Conservation (phyloP, 2,329 filamentous ascomycete genomes). For the Colletotrichum truncatum region DNA sequence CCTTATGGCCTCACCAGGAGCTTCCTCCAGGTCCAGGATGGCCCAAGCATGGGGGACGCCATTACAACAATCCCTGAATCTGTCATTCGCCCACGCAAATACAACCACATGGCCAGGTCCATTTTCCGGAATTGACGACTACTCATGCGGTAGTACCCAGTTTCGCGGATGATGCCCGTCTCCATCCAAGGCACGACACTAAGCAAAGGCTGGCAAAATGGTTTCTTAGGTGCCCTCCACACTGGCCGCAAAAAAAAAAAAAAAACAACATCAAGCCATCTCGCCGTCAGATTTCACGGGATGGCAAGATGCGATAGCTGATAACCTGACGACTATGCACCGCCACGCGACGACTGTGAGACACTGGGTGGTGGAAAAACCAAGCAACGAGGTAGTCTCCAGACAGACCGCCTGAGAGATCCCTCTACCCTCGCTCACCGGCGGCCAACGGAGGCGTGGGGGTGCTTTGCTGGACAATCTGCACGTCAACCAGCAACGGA, state of each 20-base stretch:
- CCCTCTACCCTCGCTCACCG: neutral
- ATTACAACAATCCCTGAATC: constrained; percentile 23
- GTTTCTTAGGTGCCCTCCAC: neutral
- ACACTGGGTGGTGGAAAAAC: constrained; percentile 2
- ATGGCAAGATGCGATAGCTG: constrained; percentile 23
- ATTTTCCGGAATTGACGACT: constrained; percentile 5
- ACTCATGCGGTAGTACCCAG: constrained; percentile 10
- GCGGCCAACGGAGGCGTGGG: constrained; percentile 22
- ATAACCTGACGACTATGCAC: constrained; percentile 23
- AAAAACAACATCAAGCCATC: constrained; percentile 24
- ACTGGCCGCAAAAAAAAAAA: constrained; percentile 4
- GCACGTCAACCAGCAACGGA: constrained; percentile 13
- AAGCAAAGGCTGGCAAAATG: neutral
- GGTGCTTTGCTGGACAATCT: neutral
- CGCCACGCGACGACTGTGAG: constrained; percentile 8
- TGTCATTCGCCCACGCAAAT: neutral
- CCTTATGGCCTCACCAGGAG: constrained; percentile 36
- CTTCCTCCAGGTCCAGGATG: constrained; percentile 23
- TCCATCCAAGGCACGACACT: neutral
- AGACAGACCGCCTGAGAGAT: constrained; percentile 3
- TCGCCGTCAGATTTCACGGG: constrained; percentile 16
- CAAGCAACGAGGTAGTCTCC: neutral
- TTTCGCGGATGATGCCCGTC: constrained; percentile 12
- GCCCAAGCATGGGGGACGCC: constrained; percentile 18
- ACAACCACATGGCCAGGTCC: constrained; percentile 22